Base-by-base conservation (phyloP, 495 filamentous ascomycete genomes). In the Xylaria castorea region DNA sequence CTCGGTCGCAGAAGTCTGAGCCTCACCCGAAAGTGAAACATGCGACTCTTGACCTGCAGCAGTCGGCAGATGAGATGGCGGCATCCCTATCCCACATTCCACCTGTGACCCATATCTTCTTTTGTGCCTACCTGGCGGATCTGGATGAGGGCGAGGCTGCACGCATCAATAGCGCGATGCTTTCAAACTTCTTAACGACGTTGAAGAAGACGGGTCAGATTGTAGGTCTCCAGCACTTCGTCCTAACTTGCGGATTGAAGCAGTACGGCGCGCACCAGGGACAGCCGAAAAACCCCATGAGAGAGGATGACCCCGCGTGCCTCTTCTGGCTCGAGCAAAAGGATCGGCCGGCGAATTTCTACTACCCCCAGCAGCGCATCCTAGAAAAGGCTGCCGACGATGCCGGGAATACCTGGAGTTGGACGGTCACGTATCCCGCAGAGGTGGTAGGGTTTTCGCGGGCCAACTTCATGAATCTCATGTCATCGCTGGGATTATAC, bases 391-490 rank as follows among this genome's bases (percentile, higher is more conserved):
- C 71, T 20, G 76, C 78, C 4, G 73, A 68, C 14, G 67, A 73
- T 7, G 78, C 80, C 61, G 76, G 75, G 16, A 83, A 80, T 78
- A 80, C 83, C 51, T 83, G 83, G 80, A 63, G 61, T 20, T 84
- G 81, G 83, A 79, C 83, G 2, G 84, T 85, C 25, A 88, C 87
- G 2, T 87, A 88, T 66, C 88, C 85, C 14, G 84, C 89, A 72
- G 88, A 89, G 68, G 85, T 89, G 0, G 78, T 88, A 73, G 84
- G 85, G 2, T 79, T 80, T 50, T 81, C 82, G 4, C 75, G 77
- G 50, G 85, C 79, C 69, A 90, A 89, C 73, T 89, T 87, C 76
- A 89, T 90, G 88, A 90, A 88, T 72, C 80, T 89, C 22, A 80
- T 83, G 60, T 81, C 84, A 1, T 74, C 83, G 8, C 48, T 89